Evolutionary conservation across 2,329 filamentous ascomycete genomes (phyloP).

Genomic region (Aureobasidium subglaciale): DNA sequence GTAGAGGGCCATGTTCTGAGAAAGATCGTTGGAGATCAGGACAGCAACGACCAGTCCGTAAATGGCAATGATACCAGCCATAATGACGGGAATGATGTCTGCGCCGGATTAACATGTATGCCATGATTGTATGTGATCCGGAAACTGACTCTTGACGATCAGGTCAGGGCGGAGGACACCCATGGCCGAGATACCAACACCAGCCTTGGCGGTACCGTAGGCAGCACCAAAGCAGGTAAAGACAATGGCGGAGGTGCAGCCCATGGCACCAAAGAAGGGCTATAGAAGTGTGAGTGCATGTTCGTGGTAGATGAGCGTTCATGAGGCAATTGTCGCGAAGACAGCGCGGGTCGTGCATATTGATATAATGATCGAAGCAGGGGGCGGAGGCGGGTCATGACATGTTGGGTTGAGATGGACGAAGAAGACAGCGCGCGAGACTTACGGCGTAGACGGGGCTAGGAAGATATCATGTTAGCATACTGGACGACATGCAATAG

Average conservation of each 20-base stretch:
- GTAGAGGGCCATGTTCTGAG: constrained; percentile 41
- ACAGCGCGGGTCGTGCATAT: neutral
- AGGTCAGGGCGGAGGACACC: constrained; percentile 95
- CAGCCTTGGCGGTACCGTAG: constrained; percentile 98
- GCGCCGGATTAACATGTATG: constrained; percentile 18
- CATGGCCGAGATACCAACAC: constrained; percentile 97
- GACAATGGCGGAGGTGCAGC: constrained; percentile 89
- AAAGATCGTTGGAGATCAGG: constrained; percentile 47
- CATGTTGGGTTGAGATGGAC: neutral
- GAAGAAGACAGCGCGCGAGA: constrained; percentile 33
- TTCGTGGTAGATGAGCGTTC: neutral
- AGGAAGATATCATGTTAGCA: constrained; percentile 39
- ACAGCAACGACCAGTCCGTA: constrained; percentile 54
- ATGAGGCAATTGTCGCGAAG: neutral
- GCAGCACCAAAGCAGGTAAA: constrained; percentile 96
- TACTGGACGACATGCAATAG: neutral
- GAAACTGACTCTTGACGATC: constrained; percentile 94
- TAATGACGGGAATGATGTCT: constrained; percentile 99
- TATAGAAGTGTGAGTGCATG: constrained; percentile 31
- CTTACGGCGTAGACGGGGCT: constrained; percentile 99
- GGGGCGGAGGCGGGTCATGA: constrained; percentile 8
- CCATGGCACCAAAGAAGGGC: constrained; percentile 97
- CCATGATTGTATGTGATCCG: neutral
- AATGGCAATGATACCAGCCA: constrained; percentile 99
- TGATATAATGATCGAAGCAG: neutral